These are phyloP conservation scores for Hymenoscyphus occultus DNA, from an alignment of 2,329 filamentous ascomycete genomes.

Conservation along the genomic window DNA sequence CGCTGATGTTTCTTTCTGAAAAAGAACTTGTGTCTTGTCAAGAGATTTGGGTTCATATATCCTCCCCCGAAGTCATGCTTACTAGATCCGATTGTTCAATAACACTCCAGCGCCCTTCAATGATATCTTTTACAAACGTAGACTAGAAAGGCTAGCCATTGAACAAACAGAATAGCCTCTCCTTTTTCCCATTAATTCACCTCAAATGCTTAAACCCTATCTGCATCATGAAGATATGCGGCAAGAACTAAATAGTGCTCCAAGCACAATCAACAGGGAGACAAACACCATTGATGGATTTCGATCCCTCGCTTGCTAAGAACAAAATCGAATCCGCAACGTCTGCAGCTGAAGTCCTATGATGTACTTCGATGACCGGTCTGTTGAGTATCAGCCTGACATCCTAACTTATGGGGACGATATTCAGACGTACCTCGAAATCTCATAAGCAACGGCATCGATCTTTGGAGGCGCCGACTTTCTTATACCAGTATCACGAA, in stretches of 20 bases:
- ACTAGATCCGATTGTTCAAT: too few relatives aligned
- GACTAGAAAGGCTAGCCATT: too few relatives aligned
- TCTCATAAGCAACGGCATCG: constrained; percentile 31
- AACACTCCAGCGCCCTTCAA: too few relatives aligned
- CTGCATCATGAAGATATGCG: too few relatives aligned
- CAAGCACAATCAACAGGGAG: constrained; percentile 40
- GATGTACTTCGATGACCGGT: not conserved
- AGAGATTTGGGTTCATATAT: too few relatives aligned
- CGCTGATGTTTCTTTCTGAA: too few relatives aligned
- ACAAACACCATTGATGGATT: constrained; percentile 38
- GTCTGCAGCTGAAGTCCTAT: constrained; percentile 33
- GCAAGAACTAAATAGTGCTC: constrained; percentile 12
- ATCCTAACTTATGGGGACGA: not conserved
- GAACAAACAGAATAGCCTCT: too few relatives aligned
- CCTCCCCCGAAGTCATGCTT: too few relatives aligned
- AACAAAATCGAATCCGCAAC: constrained; percentile 40
- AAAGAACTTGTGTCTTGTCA: too few relatives aligned
- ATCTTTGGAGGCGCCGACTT: constrained; percentile 19
- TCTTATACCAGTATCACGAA: constrained; percentile 20
- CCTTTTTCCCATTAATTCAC: too few relatives aligned
- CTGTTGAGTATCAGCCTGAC: not conserved
- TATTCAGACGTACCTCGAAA: constrained; percentile 25
- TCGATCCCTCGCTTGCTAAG: constrained; percentile 37
- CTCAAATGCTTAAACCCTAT: too few relatives aligned
- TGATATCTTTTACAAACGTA: too few relatives aligned